These are phyloP conservation scores for Botrytis deweyae DNA, from an alignment of 2,329 filamentous ascomycete species.

Conservation along the genomic window DNA sequence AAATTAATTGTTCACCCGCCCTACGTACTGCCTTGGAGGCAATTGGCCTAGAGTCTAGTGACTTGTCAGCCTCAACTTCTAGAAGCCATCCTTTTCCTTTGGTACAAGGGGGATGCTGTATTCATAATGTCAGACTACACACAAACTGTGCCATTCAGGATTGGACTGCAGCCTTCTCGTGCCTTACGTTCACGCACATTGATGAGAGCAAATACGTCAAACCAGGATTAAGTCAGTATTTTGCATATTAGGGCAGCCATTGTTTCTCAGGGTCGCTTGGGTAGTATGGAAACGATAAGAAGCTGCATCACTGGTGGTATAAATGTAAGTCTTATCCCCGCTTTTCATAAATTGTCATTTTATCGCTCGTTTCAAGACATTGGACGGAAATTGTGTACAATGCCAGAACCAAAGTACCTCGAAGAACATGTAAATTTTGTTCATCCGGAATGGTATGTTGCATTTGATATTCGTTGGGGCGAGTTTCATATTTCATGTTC, in stretches of 20 bases:
- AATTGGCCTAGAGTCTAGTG: slow-evolving; percentile 1
- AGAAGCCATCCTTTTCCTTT: background rate
- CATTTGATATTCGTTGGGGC: background rate
- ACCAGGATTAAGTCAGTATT: background rate
- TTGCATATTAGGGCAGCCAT: background rate
- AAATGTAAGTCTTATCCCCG: background rate
- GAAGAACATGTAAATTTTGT: background rate
- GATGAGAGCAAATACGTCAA: background rate
- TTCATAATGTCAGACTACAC: background rate
- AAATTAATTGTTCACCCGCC: background rate
- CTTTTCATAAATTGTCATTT: background rate
- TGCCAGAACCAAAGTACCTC: background rate
- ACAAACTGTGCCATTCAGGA: background rate
- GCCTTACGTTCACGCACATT: background rate
- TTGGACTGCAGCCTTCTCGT: background rate
- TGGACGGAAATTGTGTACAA: background rate
- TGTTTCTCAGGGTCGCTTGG: background rate
- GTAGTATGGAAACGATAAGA: background rate
- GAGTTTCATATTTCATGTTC: too few species aligned
- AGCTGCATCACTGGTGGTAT: background rate
- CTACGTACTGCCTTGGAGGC: background rate
- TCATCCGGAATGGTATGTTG: slow-evolving; percentile 1
- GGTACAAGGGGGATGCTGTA: background rate
- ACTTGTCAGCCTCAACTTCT: slow-evolving; percentile 5
- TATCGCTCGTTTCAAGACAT: background rate